Base-by-base conservation (phyloP, 192 early-diverging fungal genomes). In the Chytriomyces confervae region DNA sequence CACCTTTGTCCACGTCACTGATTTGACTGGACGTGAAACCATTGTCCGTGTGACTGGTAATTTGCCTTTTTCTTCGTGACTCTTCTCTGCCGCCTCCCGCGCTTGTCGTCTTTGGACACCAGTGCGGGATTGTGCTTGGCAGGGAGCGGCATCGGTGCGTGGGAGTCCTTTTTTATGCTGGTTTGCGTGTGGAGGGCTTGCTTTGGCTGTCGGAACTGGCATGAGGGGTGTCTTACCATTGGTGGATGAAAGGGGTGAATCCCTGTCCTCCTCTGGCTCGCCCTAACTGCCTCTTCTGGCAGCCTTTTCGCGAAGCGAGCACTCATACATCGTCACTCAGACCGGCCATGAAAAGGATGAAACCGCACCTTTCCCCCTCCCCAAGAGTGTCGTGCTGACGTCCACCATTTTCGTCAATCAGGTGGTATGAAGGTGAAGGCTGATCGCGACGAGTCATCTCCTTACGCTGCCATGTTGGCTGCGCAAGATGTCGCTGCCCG, bases 341-440 rank as follows among this genome's bases (percentile, higher is more conserved):
- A 36, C 4, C 36, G 36, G 36, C 36, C 36, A 36, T 36, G 36
- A 36, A 36, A 36, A 36, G 36, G 91, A 89, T 81, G 83, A 90
- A 84, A 91, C 91, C 81, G 77, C 53, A 20, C 62, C 71, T 45
- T 62, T 36, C 36, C 36, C 73, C 66, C 45, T 77, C 77, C 66
- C 57, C 43, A 44, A 62, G 18, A 36, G 2, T 36, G 29, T 36
- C 29, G 65, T 75, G 27, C 20, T 36, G 36, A 36, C 1, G 36
- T 2, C 36, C 36, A 36, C 0, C 36, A 1, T 18, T 48, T 9
- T 62, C 45, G 7, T 10, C 27, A n/a, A 18, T 51, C 47, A 96
- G 96, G 96, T 91, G 98, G 98, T 80, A 99, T 99, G 98, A 98
- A 96, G 92, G 98, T 99, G 84, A 99, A 99, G 94, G 94, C 96